Conservation (phyloP, 1,284 basidiomycete species). For the Xanthoconium separans region DNA sequence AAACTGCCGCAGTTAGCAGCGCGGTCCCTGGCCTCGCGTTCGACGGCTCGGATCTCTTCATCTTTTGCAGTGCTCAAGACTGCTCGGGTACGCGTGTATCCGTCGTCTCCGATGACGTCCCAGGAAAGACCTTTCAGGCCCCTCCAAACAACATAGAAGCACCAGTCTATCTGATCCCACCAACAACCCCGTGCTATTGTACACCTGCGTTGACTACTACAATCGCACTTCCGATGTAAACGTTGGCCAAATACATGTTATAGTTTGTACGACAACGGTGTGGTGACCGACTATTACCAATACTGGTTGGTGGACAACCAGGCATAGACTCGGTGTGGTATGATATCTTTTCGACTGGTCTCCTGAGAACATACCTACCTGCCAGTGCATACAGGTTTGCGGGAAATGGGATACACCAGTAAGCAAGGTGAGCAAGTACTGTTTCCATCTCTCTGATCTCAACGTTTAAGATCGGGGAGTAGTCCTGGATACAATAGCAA, state of each 20-base stretch:
- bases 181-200: background rate
- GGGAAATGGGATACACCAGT: too few species aligned
- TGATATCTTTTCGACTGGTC: background rate
- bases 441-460: too few species aligned
- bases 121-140: background rate
- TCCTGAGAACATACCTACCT: background rate
- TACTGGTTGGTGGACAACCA: background rate
- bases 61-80: slow-evolving; percentile 6
- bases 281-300: background rate
- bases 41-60: background rate
- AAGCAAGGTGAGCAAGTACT: too few species aligned
- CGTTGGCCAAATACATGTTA: slow-evolving; percentile 3
- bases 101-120: background rate
- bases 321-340: background rate
- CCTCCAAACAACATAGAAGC: background rate
- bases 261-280: slow-evolving; percentile 1
- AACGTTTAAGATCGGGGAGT: background rate
- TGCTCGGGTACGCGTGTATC: background rate
- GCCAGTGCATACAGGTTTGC: too few species aligned
- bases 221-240: background rate
- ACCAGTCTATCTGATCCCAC: background rate
- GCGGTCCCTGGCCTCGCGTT: background rate
- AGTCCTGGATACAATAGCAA: too few species aligned
- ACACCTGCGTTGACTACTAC: slow-evolving; percentile 1
- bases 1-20: background rate